Conservation (phyloP, 2,329 filamentous ascomycete genomes). For the Cytospora schulzeri region DNA sequence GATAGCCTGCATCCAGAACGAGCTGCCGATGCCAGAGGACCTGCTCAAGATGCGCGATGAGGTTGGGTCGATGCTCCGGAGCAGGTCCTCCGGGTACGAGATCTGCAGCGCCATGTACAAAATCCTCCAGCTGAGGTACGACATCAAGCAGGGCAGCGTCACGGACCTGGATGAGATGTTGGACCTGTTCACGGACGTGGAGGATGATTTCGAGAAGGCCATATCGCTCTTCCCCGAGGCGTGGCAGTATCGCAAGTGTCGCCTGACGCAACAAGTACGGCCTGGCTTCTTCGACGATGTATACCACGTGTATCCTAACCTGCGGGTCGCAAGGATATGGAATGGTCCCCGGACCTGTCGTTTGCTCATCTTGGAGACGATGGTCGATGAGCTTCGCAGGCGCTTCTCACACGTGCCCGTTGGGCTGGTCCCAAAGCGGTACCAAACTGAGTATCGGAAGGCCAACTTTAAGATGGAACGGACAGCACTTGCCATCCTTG, state of each 20-base stretch:
- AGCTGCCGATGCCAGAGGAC: conserved; percentile 49
- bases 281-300: conserved; percentile 44
- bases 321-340: conserved; percentile 50
- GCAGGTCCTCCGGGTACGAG: conserved; percentile 44
- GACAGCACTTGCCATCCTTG: conserved; percentile 46
- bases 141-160: conserved; percentile 44
- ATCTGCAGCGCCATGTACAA: conserved; percentile 48
- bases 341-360: conserved; percentile 50
- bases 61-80: conserved; percentile 40
- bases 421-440: conserved; percentile 14
- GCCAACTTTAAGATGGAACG: conserved; percentile 44
- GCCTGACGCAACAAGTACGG: conserved; percentile 41
- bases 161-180: conserved; percentile 45
- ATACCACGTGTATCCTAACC: conserved; percentile 50
- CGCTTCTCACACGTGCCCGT: conserved; percentile 30
- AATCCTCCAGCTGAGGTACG: conserved; percentile 50
- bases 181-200: conserved; percentile 42
- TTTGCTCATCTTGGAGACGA: conserved; percentile 51
- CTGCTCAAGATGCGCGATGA: conserved; percentile 50
- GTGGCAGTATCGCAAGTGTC: conserved; percentile 47
- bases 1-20: conserved; percentile 54
- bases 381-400: conserved; percentile 46
- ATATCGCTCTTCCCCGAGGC: conserved; percentile 42
- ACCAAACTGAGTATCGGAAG: conserved; percentile 38
- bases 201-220: conserved; percentile 46